These are phyloP conservation scores for Hypoxylon trugodes DNA, from an alignment of 495 filamentous ascomycete genomes.

Conservation along the genomic window DNA sequence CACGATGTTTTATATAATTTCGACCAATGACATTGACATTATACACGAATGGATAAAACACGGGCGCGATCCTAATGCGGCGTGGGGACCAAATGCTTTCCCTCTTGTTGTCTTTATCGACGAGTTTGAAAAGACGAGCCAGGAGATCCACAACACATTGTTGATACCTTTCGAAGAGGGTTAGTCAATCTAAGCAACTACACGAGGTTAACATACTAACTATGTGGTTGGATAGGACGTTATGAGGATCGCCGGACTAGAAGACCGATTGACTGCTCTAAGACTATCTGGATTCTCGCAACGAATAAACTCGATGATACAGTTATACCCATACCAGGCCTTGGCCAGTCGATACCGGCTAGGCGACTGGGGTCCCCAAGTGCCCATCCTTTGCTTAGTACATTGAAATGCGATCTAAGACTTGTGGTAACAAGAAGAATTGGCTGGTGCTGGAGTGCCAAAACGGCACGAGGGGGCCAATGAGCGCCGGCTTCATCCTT, in stretches of 20 bases:
- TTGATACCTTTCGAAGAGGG: slow-evolving; percentile 57
- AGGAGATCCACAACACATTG: slow-evolving; percentile 53
- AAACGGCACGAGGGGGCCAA: too few relatives aligned
- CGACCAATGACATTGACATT: slow-evolving; percentile 16
- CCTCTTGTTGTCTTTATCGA: slow-evolving; percentile 61
- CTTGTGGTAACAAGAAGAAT: too few relatives aligned
- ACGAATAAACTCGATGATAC: slow-evolving; percentile 57
- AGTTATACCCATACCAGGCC: too few relatives aligned
- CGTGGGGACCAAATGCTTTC: slow-evolving; percentile 1
- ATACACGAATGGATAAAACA: slow-evolving; percentile 16
- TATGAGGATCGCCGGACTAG: slow-evolving; percentile 56
- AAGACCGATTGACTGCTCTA: slow-evolving; percentile 56
- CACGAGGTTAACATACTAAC: slow-evolving; percentile 1
- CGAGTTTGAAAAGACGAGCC: slow-evolving; percentile 66
- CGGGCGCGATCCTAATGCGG: slow-evolving; percentile 12
- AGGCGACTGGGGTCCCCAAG: too few relatives aligned
- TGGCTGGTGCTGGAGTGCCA: too few relatives aligned
- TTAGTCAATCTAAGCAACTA: slow-evolving; percentile 18
- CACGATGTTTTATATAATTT: slow-evolving; percentile 16
- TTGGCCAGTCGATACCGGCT: too few relatives aligned
- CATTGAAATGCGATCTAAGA: too few relatives aligned
- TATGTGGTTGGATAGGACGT: slow-evolving; percentile 15
- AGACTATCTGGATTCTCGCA: slow-evolving; percentile 65
- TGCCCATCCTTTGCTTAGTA: too few relatives aligned
- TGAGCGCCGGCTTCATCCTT: too few relatives aligned